Conservation (phyloP, 2,329 filamentous ascomycete genomes). For the Trichocomaceae sp. region DNA sequence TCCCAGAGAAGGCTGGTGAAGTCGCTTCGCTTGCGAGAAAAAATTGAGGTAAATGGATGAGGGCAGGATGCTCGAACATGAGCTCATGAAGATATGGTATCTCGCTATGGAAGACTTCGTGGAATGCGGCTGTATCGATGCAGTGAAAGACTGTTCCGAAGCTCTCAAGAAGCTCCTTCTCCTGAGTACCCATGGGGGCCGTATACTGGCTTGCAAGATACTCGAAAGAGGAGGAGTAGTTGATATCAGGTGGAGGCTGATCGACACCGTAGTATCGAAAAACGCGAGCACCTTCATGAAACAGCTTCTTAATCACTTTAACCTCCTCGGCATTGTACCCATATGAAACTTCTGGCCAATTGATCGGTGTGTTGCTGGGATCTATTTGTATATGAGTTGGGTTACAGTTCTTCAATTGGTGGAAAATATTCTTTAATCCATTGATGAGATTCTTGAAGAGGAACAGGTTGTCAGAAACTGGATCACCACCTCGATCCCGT, state of each 20-base stretch:
- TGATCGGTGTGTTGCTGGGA: slow-evolving; percentile 67
- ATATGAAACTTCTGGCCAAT: slow-evolving; percentile 93
- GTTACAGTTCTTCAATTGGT: slow-evolving; percentile 87
- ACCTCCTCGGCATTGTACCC: slow-evolving; percentile 98
- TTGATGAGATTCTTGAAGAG: slow-evolving; percentile 95
- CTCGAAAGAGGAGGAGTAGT: slow-evolving; percentile 76
- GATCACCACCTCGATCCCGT: slow-evolving; percentile 79
- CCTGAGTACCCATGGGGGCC: slow-evolving; percentile 87
- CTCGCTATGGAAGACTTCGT: slow-evolving; percentile 96
- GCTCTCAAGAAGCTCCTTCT: slow-evolving; percentile 93
- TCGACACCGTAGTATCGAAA: slow-evolving; percentile 96
- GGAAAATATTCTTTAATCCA: slow-evolving; percentile 92
- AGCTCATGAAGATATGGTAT: slow-evolving; percentile 95
- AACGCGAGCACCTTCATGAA: slow-evolving; percentile 90
- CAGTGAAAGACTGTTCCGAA: slow-evolving; percentile 98
- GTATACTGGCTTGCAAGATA: slow-evolving; percentile 94
- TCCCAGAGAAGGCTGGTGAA: slow-evolving; percentile 93
- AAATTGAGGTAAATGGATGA: slow-evolving; percentile 95
- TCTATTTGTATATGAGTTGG: slow-evolving; percentile 63
- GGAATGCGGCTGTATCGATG: slow-evolving; percentile 95
- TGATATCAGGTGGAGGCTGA: slow-evolving; percentile 64
- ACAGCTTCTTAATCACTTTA: slow-evolving; percentile 90
- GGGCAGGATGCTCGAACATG: slow-evolving; percentile 91
- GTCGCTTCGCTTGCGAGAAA: slow-evolving; percentile 98
- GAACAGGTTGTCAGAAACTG: slow-evolving; percentile 95